Evolutionary conservation across 2,329 filamentous ascomycete genomes (phyloP), one percentile per base, ranked within the genome.

Genomic region (Balansia obtecta): DNA sequence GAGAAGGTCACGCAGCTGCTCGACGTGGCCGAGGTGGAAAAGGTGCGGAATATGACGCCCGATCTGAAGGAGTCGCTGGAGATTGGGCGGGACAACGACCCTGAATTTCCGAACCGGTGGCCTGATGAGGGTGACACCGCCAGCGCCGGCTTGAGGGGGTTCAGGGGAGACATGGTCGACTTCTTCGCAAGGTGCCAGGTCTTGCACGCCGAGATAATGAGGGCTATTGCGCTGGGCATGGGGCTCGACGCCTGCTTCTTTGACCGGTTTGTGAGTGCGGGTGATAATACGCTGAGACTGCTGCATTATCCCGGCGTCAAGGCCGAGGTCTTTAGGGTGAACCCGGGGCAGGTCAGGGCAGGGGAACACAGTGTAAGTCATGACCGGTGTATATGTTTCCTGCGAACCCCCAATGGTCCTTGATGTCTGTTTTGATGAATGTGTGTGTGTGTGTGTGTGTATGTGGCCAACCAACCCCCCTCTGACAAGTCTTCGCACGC

Each of bases 211-310:
- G 73, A 89, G 55, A 77, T 95, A 18, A 94, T 95, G 88, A 74
- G 84, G 4, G 86, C 88, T 9, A 87, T 95, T 54, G 88, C 87
- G 0, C 69, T 91, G n/a, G 88, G 85, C 0, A 81, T 95, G 79
- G 83, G 77, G 0, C 70, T 93, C 15, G 76, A 82, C 0, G 76
- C 83, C 59, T 60, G 59, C 4, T 94, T 84, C 73, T 96, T 96
- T 60, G 88, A 95, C 58, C 59, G 64, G 4, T 94, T 78, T 61
- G 83, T 88, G 0, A 78, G 85, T 57, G 77, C 70, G 1, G 82
- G 81, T 1, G 82, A 86, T 61, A 86, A 88, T 60, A 86, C 74
- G 1, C 69, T 91, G 55, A 76, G 87, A 6, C 68, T 93, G 54
- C 71, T 93, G 57, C 86, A 91, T 63, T 93, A 93, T 61, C 86